A percentile compares a stretch with the other conserved stretches of the same genome.
Evolutionary conservation across 257 asterid genomes (phyloP).

Genomic region (Fraxinus pennsylvanica): DNA sequence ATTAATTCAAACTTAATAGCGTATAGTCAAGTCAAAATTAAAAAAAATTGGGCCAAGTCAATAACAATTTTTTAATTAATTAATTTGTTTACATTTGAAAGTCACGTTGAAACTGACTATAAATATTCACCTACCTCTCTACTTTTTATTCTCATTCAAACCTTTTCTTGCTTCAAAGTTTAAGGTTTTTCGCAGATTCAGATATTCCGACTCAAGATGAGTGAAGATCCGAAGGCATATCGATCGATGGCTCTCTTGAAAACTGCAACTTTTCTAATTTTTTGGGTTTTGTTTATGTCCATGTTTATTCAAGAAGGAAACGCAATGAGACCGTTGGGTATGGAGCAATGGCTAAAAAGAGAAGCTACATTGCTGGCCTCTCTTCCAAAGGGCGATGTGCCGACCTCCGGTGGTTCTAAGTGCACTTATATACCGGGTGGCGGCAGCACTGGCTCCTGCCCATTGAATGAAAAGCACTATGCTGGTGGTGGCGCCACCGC

Average conservation of each 20-base stretch:
- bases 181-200: not conserved
- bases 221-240: not conserved
- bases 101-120: slow-evolving; percentile 9
- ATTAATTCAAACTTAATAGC: not conserved
- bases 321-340: slow-evolving; percentile 38
- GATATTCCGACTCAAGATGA: not conserved
- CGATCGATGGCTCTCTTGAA: slow-evolving; percentile 31
- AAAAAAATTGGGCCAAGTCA: not conserved
- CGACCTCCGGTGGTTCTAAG: slow-evolving; percentile 41
- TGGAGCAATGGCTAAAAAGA: slow-evolving; percentile 27
- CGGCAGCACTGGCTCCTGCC: slow-evolving; percentile 33
- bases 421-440: slow-evolving; percentile 58
- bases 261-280: slow-evolving; percentile 18
- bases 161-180: not conserved
- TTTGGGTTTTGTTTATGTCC: slow-evolving; percentile 13
- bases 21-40: not conserved
- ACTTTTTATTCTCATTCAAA: not conserved
- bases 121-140: slow-evolving; percentile 16
- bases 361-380: slow-evolving; percentile 24
- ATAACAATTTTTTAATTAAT: not conserved
- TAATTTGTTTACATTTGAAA: not conserved
- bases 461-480: slow-evolving; percentile 37
- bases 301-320: slow-evolving; percentile 22
- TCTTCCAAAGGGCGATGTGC: slow-evolving; percentile 55
- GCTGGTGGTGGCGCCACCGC: slow-evolving; percentile 25